Evolutionary conservation across 306 rosid species (phyloP).

Genomic region (Trichosanthes truncata): DNA sequence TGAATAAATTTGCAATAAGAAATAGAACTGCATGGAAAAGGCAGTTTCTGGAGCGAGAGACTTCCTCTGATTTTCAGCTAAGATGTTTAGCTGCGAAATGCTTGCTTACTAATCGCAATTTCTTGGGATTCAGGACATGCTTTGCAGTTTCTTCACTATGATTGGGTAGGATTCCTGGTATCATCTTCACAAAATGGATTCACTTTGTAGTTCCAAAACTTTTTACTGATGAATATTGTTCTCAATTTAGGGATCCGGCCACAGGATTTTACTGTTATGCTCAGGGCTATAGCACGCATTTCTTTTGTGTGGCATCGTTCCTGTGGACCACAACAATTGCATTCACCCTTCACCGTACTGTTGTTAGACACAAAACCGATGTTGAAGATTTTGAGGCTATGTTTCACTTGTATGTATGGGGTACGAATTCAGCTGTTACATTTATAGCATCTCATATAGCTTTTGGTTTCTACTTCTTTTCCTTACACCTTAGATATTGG

Average conservation of each 20-base stretch:
- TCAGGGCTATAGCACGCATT: conserved; percentile 87
- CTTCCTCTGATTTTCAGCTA: background rate
- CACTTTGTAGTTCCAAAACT: background rate
- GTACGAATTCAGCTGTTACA: conserved; percentile 33
- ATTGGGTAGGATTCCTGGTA: conserved; percentile 52
- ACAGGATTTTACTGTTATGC: conserved; percentile 78
- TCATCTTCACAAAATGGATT: background rate
- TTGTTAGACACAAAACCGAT: conserved; percentile 87
- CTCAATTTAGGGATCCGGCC: conserved; percentile 74
- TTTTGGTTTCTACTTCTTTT: background rate
- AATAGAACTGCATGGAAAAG: background rate
- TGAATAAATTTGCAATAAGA: background rate
- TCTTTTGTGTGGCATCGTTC: conserved; percentile 96
- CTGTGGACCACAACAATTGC: conserved; percentile 97
- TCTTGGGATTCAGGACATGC: conserved; percentile 71
- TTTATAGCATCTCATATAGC: background rate
- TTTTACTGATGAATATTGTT: background rate
- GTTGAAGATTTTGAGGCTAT: conserved; percentile 95
- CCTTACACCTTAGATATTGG: background rate
- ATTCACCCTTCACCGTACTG: conserved; percentile 95
- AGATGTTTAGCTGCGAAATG: background rate
- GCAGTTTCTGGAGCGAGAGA: background rate
- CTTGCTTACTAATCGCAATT: conserved; percentile 23
- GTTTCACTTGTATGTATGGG: conserved; percentile 99
- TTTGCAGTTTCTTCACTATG: conserved; percentile 96